A percentile compares a stretch with the other conserved stretches of the same genome.
These are phyloP conservation scores for Amphicarpaea edgeworthii DNA, from an alignment of 306 rosid genomes.

Conservation along the genomic window DNA sequence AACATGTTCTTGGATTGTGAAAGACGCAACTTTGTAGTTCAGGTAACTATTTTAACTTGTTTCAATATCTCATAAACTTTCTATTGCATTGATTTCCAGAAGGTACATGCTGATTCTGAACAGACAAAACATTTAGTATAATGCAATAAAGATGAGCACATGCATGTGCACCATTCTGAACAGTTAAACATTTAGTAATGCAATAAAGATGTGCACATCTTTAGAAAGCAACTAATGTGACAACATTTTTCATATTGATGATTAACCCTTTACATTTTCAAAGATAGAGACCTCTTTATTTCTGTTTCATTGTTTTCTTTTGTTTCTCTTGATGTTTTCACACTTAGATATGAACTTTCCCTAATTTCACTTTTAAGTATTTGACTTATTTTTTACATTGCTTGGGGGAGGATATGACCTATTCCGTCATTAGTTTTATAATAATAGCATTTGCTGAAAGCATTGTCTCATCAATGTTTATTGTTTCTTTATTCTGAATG, in stretches of 20 bases:
- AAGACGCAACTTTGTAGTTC: slow-evolving; percentile 88
- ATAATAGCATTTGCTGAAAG: background rate
- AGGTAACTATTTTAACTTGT: slow-evolving; percentile 61
- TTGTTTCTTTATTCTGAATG: background rate
- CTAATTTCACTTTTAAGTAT: background rate
- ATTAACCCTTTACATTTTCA: background rate
- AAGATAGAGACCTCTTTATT: background rate
- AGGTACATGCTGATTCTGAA: slow-evolving; percentile 17
- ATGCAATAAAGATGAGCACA: slow-evolving; percentile 27
- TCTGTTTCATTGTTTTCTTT: background rate
- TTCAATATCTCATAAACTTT: slow-evolving; percentile 16
- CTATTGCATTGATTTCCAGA: slow-evolving; percentile 4
- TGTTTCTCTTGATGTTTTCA: slow-evolving; percentile 4
- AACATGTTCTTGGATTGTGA: slow-evolving; percentile 94
- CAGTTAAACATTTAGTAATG: background rate
- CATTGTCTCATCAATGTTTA: background rate
- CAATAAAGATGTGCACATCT: background rate
- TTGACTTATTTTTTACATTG: background rate
- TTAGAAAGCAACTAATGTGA: background rate
- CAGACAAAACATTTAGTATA: slow-evolving; percentile 11
- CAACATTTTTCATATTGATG: slow-evolving; percentile 8
- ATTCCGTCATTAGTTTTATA: background rate
- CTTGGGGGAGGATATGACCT: background rate
- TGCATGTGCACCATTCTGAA: background rate
- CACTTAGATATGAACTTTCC: background rate